Evolutionary conservation across 78 protist genomes (phyloP), one percentile per base, ranked within the genome.

Genomic region (Dictyostelium firmibasis): DNA sequence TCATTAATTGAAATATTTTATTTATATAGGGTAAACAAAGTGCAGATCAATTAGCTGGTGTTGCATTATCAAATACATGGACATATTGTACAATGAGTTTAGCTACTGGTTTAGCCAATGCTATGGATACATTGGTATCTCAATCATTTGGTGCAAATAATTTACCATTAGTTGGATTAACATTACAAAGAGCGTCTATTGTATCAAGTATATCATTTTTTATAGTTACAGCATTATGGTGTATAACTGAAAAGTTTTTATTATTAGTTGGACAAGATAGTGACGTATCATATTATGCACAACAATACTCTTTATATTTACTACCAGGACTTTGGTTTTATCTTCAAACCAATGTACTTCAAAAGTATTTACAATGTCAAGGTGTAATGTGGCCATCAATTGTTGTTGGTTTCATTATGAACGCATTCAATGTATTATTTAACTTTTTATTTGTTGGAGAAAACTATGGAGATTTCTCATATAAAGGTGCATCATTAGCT

Each of bases 341-440:
- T 16, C 44, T 43, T 29, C 50, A 64, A 72, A 53, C 82, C 10
- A 81, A 38, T 69, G 25, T 35, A 31, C 41, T 89, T 33, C 94
- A 89, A 81, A 89, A 89, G 47, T 89, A 89, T 89, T 43, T 89
- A 70, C 94, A 89, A 38, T 85, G 94, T 13, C 94, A 89, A 47
- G 87, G 87, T n/a, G 44, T 81, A 10, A 89, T 89, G 94, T 79
- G 84, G 94, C 94, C 94, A 20, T 89, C 94, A 1, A 89, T 89
- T 47, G 76, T 67, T 0, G 53, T 77, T 69, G 94, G 94, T 81
- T 18, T 89, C 3, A 85, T 84, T 38, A 23, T 89, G 16, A 89
- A 89, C 47, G 87, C 36, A 13, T 38, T 89, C 7, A 89, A 89
- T 81, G 94, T 77, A 29, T 50, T 89, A 7, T 89, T 89, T 18